phyloP scores from a whole-genome alignment of 257 asterid genomes.

The Eucommia ulmoides region DNA sequence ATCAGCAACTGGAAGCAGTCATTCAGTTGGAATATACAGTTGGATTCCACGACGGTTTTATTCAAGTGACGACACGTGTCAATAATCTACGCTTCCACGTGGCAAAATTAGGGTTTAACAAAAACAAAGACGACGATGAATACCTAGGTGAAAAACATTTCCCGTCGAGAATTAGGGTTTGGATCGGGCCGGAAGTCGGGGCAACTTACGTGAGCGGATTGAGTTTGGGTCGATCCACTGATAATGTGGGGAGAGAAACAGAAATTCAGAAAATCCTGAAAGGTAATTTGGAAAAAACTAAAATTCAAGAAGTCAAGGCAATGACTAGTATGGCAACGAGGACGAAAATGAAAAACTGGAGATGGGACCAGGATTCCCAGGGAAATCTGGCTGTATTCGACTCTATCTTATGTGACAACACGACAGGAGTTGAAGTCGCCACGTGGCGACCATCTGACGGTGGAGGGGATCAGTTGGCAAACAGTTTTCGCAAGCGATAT shows the following conservation, averaged over 20 bases:
- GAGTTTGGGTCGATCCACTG: constrained; percentile 69
- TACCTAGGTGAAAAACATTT: constrained; percentile 52
- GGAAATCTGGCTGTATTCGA: constrained; percentile 64
- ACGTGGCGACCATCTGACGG: constrained; percentile 43
- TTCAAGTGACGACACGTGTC: constrained; percentile 57
- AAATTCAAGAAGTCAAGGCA: constrained; percentile 38
- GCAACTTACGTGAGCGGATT: constrained; percentile 63
- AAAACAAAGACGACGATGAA: constrained; percentile 9
- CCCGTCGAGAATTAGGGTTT: constrained; percentile 60
- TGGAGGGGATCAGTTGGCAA: constrained; percentile 12
- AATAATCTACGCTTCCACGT: constrained; percentile 69
- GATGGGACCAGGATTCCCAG: constrained; percentile 87
- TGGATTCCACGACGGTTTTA: constrained; percentile 34
- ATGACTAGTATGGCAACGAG: constrained; percentile 38
- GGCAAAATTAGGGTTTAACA: constrained; percentile 52
- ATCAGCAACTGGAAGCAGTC: constrained; percentile 85
- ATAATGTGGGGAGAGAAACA: constrained; percentile 43
- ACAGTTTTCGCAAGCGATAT: constrained; percentile 28
- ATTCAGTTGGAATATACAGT: constrained; percentile 69
- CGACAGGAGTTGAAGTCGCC: constrained; percentile 52
- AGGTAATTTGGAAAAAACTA: constrained; percentile 39
- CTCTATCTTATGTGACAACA: constrained; percentile 44
- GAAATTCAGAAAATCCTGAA: constrained; percentile 50
- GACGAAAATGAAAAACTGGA: constrained; percentile 63
- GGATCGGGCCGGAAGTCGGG: constrained; percentile 90